phyloP scores from a whole-genome alignment of 2,329 filamentous ascomycete species.

The Hymenoscyphus occultus region DNA sequence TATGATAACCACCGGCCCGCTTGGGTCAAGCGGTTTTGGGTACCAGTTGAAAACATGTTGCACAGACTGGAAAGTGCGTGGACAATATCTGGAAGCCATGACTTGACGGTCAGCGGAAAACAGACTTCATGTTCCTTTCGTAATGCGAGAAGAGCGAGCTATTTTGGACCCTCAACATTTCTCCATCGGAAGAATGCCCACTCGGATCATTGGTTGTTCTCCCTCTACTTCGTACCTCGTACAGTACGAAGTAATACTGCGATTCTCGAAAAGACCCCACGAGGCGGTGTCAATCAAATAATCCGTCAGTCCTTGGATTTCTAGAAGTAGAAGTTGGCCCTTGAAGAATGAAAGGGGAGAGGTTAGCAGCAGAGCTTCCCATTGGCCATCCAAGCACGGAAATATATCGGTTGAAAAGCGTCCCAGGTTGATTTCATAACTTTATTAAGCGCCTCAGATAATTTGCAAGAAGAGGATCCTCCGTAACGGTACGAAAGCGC shows the following conservation, averaged over 20 bases:
- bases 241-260: too few relatives aligned
- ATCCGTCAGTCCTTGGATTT: too few relatives aligned
- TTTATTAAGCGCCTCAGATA: not conserved
- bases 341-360: not conserved
- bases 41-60: not conserved
- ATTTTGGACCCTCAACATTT: too few relatives aligned
- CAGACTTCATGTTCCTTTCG: not conserved
- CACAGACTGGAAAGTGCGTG: not conserved
- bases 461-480: not conserved
- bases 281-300: too few relatives aligned
- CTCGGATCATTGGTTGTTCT: too few relatives aligned
- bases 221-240: too few relatives aligned
- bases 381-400: not conserved
- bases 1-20: not conserved
- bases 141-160: not conserved
- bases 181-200: too few relatives aligned
- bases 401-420: not conserved
- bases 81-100: not conserved
- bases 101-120: too few relatives aligned
- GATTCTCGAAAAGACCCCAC: too few relatives aligned
- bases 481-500: constrained; percentile 1
- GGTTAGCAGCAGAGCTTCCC: not conserved
- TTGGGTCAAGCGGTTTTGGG: not conserved
- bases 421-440: not conserved
- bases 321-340: too few relatives aligned